These are phyloP conservation scores for Bryopsis sp. DNA, from an alignment of 139 green algal species.

Conservation along the genomic window DNA sequence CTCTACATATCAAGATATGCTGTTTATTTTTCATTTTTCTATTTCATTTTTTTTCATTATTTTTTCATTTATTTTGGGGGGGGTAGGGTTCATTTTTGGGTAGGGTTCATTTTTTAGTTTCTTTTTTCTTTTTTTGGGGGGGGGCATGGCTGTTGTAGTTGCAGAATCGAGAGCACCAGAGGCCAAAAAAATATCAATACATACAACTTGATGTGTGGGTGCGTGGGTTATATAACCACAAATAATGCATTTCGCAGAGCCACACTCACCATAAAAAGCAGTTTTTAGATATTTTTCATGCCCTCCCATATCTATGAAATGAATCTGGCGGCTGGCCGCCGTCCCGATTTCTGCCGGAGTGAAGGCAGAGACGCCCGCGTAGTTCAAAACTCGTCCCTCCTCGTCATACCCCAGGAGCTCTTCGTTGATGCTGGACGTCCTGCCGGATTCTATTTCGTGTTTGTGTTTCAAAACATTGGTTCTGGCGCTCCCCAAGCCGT, in stretches of 20 bases:
- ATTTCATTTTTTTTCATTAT: too few relatives aligned
- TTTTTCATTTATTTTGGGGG: too few relatives aligned
- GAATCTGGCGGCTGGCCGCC: constrained; percentile 37
- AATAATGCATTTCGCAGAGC: too few relatives aligned
- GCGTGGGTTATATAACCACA: not conserved
- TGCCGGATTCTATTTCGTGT: constrained; percentile 78
- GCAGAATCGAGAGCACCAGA: not conserved
- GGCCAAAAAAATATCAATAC: constrained; percentile 6
- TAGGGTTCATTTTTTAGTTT: too few relatives aligned
- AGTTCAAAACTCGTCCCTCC: constrained; percentile 40
- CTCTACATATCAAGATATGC: not conserved
- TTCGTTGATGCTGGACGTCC: constrained; percentile 56
- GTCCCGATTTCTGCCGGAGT: constrained; percentile 42
- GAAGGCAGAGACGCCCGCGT: constrained; percentile 31
- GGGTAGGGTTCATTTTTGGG: too few relatives aligned
- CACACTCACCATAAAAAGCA: constrained; percentile 45
- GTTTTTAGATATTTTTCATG: constrained; percentile 75
- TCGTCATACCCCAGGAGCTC: constrained; percentile 61
- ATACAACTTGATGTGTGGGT: too few relatives aligned
- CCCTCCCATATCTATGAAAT: constrained; percentile 76
- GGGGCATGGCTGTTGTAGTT: too few relatives aligned
- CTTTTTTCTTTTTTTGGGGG: too few relatives aligned
- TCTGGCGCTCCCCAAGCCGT: constrained; percentile 57
- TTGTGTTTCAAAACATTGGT: constrained; percentile 73
- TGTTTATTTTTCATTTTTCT: not conserved